Percentiles rank a stretch among this genome's conserved stretches.
phyloP scores from a whole-genome alignment of 1,284 basidiomycete species.

The Kalmanozyma brasiliensis region DNA sequence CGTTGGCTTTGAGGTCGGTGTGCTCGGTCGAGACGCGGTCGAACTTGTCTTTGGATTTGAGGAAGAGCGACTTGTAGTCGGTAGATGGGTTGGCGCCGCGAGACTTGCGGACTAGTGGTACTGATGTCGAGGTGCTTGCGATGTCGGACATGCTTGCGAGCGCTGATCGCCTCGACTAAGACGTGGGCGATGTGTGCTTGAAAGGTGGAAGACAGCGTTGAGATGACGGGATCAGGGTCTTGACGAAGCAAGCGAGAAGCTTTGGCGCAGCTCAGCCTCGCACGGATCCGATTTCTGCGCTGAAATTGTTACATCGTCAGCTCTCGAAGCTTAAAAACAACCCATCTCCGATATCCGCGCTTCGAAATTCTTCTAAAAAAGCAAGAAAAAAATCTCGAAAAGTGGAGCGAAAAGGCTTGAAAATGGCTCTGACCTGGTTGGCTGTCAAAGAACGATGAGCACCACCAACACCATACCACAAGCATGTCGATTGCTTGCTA shows the following conservation, averaged over 20 bases:
- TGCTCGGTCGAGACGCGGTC: conserved; percentile 49
- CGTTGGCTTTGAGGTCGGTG: conserved; percentile 33
- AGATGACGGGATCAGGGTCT: conserved; percentile 6
- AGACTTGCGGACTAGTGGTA: conserved; percentile 13
- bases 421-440: conserved; percentile 24
- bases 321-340: neutral
- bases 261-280: conserved; percentile 3
- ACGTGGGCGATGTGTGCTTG: neutral
- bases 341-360: conserved; percentile 6
- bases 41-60: conserved; percentile 55
- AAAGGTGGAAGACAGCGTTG: conserved; percentile 2
- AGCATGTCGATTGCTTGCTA: conserved; percentile 10
- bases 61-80: conserved; percentile 51
- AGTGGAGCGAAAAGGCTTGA: conserved; percentile 14
- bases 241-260: neutral
- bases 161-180: too few relatives aligned
- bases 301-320: conserved; percentile 13
- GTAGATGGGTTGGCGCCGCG: conserved; percentile 47
- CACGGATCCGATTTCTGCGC: conserved; percentile 22
- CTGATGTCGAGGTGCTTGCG: conserved; percentile 10
- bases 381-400: conserved; percentile 6
- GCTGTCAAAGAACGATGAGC: neutral
- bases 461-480: neutral
- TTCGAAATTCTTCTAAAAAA: neutral
- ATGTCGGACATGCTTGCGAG: conserved; percentile 23